Base-by-base conservation (phyloP, 805 yeast genomes). In the Myxozyma melibiosi region DNA sequence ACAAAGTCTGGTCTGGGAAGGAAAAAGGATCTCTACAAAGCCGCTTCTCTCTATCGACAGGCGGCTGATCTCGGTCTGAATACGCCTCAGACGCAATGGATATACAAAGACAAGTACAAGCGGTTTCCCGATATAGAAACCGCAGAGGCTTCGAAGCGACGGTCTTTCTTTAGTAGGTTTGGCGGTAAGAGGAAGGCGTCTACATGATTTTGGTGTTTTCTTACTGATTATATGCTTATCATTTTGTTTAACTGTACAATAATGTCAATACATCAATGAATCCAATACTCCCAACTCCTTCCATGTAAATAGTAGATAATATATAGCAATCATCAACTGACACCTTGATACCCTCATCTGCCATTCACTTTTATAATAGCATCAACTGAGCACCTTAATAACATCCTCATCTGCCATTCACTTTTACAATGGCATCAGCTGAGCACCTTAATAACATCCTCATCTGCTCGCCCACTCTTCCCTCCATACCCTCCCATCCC, bases 41-140 rank as follows among this genome's bases (percentile, higher is more conserved):
- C 92, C 2, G 87, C 91, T 2, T 81, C 84, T 11, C 85, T 90
- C 84, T 79, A 82, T 55, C 75, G 91, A 40, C 71, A 82, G 31
- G 86, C 88, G 14, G 90, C 84, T 51, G 72, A 77, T 28, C 77
- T 78, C 62, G 90, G 90, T 2, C 79, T 79, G 22, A 79, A 77
- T 62, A 71, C 84, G 53, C 79, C 84, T 25, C 91, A 90, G 0
- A 83, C 85, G 55, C 80, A 84, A 58, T 86, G 58, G 58, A 55
- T 55, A 31, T 55, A 55, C 33, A 55, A 55, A 40, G 55, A 55
- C 20, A 55, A 55, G 34, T 55, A 55, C 38, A 38, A 28, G 40
- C 16, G 24, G 22, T 20, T 25, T 25, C 11, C 18, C 30, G 40
- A 40, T 22, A 35, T 35, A 16, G 28, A 35, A 20, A 22, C 28